Evolutionary conservation across 2,329 filamentous ascomycete genomes (phyloP).

Genomic region (Pestalotiopsis sp.): DNA sequence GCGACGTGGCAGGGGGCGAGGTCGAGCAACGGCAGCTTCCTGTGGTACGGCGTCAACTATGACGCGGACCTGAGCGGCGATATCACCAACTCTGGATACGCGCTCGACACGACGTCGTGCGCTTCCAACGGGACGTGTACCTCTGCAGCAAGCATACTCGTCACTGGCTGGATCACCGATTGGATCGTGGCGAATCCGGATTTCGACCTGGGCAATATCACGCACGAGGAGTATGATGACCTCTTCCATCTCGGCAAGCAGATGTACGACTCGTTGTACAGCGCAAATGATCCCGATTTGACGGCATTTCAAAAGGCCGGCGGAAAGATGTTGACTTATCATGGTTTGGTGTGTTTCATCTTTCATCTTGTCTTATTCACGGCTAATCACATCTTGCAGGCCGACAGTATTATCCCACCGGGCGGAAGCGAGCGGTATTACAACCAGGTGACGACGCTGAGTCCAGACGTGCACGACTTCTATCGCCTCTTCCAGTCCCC

Average conservation of each 20-base stretch:
- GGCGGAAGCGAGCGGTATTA: slow-evolving; percentile 3
- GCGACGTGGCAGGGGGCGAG: neutral
- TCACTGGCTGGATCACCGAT: neutral
- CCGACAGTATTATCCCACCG: neutral
- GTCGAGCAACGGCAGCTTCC: neutral
- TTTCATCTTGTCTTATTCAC: neutral
- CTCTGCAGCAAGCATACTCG: neutral
- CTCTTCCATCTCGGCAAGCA: neutral
- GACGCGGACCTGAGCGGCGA: neutral
- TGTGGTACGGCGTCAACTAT: neutral
- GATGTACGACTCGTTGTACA: neutral
- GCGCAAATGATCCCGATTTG: slow-evolving; percentile 1
- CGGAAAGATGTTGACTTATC: slow-evolving; percentile 1
- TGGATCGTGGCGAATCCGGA: neutral
- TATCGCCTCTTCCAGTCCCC: slow-evolving; percentile 1
- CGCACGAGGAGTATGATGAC: neutral
- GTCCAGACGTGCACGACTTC: slow-evolving; percentile 2
- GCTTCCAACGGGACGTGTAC: neutral
- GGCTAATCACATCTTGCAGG: neutral
- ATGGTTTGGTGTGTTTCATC: slow-evolving; percentile 1
- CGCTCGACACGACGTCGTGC: neutral
- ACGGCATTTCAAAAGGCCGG: neutral
- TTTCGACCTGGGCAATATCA: neutral
- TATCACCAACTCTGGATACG: neutral
- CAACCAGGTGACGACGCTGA: neutral